phyloP scores from a whole-genome alignment of 2,329 filamentous ascomycete genomes.

The Ascochyta koolunga region DNA sequence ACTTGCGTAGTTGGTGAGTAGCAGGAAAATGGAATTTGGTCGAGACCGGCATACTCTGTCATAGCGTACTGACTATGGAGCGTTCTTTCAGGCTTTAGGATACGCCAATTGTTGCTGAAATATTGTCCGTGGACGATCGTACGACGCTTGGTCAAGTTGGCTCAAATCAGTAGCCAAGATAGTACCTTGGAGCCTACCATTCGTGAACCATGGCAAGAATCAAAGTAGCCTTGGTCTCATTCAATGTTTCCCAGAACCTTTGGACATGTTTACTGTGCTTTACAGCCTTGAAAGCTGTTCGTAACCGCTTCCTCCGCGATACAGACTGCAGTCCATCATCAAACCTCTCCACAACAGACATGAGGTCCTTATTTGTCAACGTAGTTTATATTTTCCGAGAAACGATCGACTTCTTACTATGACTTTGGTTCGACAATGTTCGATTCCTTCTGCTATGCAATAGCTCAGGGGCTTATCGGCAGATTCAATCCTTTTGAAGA shows the following conservation, averaged over 20 bases:
- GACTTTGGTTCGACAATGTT: conserved; percentile 18
- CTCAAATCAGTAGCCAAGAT: too few species aligned
- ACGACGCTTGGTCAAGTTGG: too few species aligned
- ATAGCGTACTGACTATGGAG: too few species aligned
- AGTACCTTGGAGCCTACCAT: conserved; percentile 11
- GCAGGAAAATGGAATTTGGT: too few species aligned
- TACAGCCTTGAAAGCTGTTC: conserved; percentile 17
- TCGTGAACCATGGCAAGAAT: conserved; percentile 21
- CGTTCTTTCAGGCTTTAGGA: too few species aligned
- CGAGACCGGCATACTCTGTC: too few species aligned
- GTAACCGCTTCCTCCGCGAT: conserved; percentile 11
- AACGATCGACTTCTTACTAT: too few species aligned
- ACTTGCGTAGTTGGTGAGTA: too few species aligned
- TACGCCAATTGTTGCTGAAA: too few species aligned
- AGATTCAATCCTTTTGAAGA: conserved; percentile 16
- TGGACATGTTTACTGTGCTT: conserved; percentile 16
- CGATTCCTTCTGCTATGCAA: conserved; percentile 18
- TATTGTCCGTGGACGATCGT: too few species aligned
- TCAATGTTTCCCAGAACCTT: conserved; percentile 16
- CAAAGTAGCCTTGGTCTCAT: conserved; percentile 18
- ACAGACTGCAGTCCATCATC: conserved; percentile 10
- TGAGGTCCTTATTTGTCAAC: conserved; percentile 5
- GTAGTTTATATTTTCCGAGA: too few species aligned
- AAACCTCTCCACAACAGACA: conserved; percentile 6
- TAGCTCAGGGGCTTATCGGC: not conserved